Percentiles rank a stretch among this genome's conserved stretches.
These are phyloP conservation scores for Lolium rigidum DNA, from an alignment of 176 grass and related monocot genomes.

Conservation along the genomic window DNA sequence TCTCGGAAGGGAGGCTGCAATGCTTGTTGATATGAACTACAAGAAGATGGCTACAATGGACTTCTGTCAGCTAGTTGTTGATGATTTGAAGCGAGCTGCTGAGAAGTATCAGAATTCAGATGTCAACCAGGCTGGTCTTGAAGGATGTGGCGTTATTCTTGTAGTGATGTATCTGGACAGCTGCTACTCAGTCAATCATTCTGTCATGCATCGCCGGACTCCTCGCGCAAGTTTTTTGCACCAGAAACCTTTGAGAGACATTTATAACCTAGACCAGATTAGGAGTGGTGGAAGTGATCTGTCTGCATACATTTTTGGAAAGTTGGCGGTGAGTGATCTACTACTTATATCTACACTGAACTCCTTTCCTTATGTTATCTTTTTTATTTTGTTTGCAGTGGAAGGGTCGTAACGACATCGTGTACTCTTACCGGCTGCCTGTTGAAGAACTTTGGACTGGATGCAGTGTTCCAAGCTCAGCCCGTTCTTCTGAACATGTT, in stretches of 20 bases:
- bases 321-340: too few species aligned
- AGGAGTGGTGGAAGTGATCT: background rate
- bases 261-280: background rate
- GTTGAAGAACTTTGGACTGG: background rate
- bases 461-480: too few species aligned
- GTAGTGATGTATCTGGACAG: background rate
- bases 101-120: background rate
- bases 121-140: background rate
- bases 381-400: background rate
- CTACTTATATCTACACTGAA: too few species aligned
- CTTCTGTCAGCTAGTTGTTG: background rate
- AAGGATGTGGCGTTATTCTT: background rate
- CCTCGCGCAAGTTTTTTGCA: background rate
- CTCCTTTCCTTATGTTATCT: too few species aligned
- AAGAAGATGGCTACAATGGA: background rate
- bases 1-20: background rate
- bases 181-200: background rate
- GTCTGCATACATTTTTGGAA: too few species aligned
- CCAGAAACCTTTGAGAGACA: background rate
- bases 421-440: background rate
- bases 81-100: background rate
- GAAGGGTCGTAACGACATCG: background rate
- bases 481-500: background rate
- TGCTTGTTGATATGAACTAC: background rate
- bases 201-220: background rate